phyloP scores from a whole-genome alignment of 2,329 filamentous ascomycete genomes.

The Pestalotiopsis sp. region DNA sequence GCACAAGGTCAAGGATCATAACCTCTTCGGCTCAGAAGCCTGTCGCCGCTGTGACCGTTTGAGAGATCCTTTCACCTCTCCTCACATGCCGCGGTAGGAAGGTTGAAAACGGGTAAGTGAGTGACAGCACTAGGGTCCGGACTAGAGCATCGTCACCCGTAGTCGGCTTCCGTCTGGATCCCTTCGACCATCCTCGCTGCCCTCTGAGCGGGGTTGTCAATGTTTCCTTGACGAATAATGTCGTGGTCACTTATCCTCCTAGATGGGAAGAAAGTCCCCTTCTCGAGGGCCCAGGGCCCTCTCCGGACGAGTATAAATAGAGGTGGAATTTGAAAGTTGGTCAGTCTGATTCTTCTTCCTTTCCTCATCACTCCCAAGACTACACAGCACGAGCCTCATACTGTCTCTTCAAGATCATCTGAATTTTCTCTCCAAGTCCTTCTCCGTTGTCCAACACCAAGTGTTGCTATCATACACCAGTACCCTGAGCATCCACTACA shows the following conservation, averaged over 20 bases:
- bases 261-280: constrained; percentile 26
- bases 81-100: constrained; percentile 9
- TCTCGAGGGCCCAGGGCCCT: constrained; percentile 22
- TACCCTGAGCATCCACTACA: constrained; percentile 6
- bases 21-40: constrained; percentile 3
- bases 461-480: constrained; percentile 17
- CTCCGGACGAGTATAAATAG: constrained; percentile 64
- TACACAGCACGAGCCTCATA: constrained; percentile 24
- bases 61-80: background rate
- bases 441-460: constrained; percentile 4
- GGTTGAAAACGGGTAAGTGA: constrained; percentile 9
- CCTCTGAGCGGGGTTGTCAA: constrained; percentile 36
- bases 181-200: constrained; percentile 20
- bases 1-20: constrained; percentile 12
- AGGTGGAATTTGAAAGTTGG: constrained; percentile 45
- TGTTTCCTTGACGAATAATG: constrained; percentile 29
- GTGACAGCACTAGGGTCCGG: constrained; percentile 11
- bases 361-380: constrained; percentile 39
- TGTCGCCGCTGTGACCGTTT: constrained; percentile 11
- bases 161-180: constrained; percentile 6
- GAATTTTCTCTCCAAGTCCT: background rate
- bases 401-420: background rate
- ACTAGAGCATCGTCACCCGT: constrained; percentile 13
- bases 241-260: constrained; percentile 24
- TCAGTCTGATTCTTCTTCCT: constrained; percentile 51